Percentiles rank a stretch among this genome's conserved stretches.
phyloP scores from a whole-genome alignment of 2,329 filamentous ascomycete species.

The Neophaeococcomyces mojaviensis region DNA sequence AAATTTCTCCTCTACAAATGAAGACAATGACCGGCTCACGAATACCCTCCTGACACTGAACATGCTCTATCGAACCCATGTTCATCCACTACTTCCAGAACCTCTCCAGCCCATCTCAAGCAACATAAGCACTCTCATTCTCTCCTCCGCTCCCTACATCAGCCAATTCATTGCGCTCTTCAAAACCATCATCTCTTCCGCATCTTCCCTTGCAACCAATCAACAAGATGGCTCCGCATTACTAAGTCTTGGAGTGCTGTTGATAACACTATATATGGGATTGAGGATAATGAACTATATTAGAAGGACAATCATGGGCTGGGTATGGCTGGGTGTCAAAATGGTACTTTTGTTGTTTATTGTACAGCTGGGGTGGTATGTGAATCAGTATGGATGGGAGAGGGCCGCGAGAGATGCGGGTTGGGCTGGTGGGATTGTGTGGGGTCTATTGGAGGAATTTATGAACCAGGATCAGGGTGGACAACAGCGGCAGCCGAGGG shows the following conservation, averaged over 20 bases:
- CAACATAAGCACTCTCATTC: conserved; percentile 12
- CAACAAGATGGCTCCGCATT: background rate
- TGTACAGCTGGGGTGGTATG: conserved; percentile 17
- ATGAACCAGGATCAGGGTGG: conserved; percentile 4
- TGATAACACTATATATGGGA: conserved; percentile 16
- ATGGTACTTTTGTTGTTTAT: conserved; percentile 14
- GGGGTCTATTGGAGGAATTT: conserved; percentile 15
- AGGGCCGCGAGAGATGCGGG: conserved; percentile 15
- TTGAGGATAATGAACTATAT: conserved; percentile 20
- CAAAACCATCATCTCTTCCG: conserved; percentile 15
- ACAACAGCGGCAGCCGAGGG: conserved; percentile 2
- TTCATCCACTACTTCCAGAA: conserved; percentile 21
- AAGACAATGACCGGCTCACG: conserved; percentile 2
- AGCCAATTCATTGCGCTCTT: conserved; percentile 26
- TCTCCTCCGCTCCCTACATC: conserved; percentile 24
- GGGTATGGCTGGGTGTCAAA: conserved; percentile 20
- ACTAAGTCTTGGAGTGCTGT: conserved; percentile 13
- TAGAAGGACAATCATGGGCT: conserved; percentile 20
- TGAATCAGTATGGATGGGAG: conserved; percentile 17
- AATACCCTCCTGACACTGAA: conserved; percentile 2
- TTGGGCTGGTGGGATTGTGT: conserved; percentile 16
- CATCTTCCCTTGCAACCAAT: background rate
- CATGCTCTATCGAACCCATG: conserved; percentile 23
- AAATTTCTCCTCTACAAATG: background rate
- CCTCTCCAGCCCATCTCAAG: conserved; percentile 13